Evolutionary conservation across 331 rosid species (phyloP).

Genomic region (Quercus phellos): DNA sequence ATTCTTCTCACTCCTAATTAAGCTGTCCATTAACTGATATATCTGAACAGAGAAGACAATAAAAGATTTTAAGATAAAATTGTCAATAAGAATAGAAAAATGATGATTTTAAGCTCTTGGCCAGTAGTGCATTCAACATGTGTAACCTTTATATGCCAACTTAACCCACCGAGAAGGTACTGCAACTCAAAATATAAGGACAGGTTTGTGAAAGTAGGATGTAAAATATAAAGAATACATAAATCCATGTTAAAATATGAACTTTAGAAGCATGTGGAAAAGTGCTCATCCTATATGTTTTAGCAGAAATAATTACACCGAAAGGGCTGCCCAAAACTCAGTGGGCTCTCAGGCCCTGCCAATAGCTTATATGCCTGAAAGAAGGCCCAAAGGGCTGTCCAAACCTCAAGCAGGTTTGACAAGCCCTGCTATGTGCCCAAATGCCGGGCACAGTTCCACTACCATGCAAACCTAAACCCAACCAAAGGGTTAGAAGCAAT

Average conservation of each 20-base stretch:
- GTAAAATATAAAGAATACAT: not conserved
- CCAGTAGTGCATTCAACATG: not conserved
- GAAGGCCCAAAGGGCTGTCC: not conserved
- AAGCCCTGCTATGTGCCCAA: not conserved
- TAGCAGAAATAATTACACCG: not conserved
- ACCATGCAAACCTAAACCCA: not conserved
- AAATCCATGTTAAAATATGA: not conserved
- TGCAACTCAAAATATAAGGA: conserved; percentile 1
- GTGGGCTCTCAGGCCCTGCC: conserved; percentile 3
- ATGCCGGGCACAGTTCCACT: not conserved
- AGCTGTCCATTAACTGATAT: conserved; percentile 63
- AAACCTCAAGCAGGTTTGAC: not conserved
- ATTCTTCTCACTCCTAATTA: conserved; percentile 57
- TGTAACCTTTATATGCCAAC: not conserved
- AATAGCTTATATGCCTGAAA: not conserved
- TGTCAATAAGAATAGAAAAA: conserved; percentile 3
- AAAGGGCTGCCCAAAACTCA: not conserved
- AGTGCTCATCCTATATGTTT: not conserved
- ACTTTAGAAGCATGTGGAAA: not conserved
- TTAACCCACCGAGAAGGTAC: not conserved
- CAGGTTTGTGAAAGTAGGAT: not conserved
- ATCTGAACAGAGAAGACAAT: conserved; percentile 49
- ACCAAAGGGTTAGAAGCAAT: not conserved
- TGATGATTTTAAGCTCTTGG: conserved; percentile 6
- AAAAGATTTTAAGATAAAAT: not conserved